Evolutionary conservation across 768 basidiomycete species (phyloP).

Genomic region (Phlegmacium glaucopus): DNA sequence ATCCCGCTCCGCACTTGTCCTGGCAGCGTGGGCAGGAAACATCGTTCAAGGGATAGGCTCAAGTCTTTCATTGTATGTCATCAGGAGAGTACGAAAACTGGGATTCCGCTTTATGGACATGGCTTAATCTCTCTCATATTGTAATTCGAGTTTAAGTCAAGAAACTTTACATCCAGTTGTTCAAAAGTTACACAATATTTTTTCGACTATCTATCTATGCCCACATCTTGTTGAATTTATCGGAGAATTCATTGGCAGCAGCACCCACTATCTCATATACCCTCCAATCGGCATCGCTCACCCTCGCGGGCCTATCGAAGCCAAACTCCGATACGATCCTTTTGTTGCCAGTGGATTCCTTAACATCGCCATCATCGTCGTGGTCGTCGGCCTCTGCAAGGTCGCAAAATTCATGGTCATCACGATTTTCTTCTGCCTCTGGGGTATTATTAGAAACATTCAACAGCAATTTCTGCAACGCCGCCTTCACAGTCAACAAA

Average conservation of each 20-base stretch:
- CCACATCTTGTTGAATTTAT: constrained; percentile 65
- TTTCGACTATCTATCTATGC: constrained; percentile 25
- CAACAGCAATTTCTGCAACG: constrained; percentile 44
- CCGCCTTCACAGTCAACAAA: constrained; percentile 44
- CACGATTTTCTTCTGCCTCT: constrained; percentile 6
- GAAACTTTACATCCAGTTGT: too few relatives aligned
- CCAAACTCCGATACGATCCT: not conserved
- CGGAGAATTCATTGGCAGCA: constrained; percentile 47
- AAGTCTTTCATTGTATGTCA: too few relatives aligned
- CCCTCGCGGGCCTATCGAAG: constrained; percentile 16
- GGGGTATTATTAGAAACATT: constrained; percentile 12
- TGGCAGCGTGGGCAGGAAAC: too few relatives aligned
- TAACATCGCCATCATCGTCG: not conserved
- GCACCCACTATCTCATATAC: constrained; percentile 48
- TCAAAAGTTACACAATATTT: too few relatives aligned
- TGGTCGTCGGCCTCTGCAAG: not conserved
- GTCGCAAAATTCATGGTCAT: not conserved
- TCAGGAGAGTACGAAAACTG: too few relatives aligned
- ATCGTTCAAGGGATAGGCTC: too few relatives aligned
- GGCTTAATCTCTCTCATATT: too few relatives aligned
- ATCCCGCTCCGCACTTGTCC: too few relatives aligned
- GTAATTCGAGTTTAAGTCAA: too few relatives aligned
- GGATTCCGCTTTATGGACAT: too few relatives aligned
- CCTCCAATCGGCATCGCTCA: constrained; percentile 48
- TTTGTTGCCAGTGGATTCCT: constrained; percentile 9